phyloP scores from a whole-genome alignment of 2,329 filamentous ascomycete species.

The Epichloe gansuensis region DNA sequence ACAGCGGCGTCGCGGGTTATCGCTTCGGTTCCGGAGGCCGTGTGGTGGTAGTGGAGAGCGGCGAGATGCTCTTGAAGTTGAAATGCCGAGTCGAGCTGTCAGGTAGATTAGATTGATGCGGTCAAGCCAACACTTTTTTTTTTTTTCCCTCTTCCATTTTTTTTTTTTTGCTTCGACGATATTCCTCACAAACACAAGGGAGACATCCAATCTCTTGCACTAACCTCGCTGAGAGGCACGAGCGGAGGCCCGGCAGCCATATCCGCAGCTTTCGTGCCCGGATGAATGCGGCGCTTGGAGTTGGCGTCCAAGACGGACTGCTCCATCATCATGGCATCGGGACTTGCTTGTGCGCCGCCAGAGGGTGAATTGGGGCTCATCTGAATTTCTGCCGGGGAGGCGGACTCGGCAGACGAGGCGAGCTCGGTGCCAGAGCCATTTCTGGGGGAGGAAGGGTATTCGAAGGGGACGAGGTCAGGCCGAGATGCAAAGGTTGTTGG shows the following conservation, averaged over 20 bases:
- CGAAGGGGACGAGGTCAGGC: not conserved
- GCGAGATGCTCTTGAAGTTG: conserved; percentile 96
- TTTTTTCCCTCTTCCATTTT: not conserved
- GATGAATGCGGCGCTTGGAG: conserved; percentile 74
- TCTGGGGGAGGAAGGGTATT: conserved; percentile 10
- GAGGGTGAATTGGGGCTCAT: conserved; percentile 68
- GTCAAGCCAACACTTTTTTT: too few relatives aligned
- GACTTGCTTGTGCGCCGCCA: conserved; percentile 40
- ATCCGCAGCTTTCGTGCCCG: conserved; percentile 80
- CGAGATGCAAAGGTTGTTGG: not conserved
- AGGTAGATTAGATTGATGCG: not conserved
- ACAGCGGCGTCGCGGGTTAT: conserved; percentile 66
- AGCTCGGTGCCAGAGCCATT: conserved; percentile 58
- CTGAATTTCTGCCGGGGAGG: conserved; percentile 94
- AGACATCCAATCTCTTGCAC: conserved; percentile 12
- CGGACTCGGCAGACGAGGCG: conserved; percentile 85
- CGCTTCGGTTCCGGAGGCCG: conserved; percentile 52
- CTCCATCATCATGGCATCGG: conserved; percentile 49
- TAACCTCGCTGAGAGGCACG: conserved; percentile 71
- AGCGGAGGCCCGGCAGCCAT: conserved; percentile 89
- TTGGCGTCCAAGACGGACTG: conserved; percentile 56
- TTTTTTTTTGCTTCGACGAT: not conserved
- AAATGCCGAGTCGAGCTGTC: conserved; percentile 87
- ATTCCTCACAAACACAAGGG: too few relatives aligned
- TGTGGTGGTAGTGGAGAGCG: conserved; percentile 76